phyloP scores from a whole-genome alignment of 2,329 filamentous ascomycete species.

The Annulohypoxylon truncatum region DNA sequence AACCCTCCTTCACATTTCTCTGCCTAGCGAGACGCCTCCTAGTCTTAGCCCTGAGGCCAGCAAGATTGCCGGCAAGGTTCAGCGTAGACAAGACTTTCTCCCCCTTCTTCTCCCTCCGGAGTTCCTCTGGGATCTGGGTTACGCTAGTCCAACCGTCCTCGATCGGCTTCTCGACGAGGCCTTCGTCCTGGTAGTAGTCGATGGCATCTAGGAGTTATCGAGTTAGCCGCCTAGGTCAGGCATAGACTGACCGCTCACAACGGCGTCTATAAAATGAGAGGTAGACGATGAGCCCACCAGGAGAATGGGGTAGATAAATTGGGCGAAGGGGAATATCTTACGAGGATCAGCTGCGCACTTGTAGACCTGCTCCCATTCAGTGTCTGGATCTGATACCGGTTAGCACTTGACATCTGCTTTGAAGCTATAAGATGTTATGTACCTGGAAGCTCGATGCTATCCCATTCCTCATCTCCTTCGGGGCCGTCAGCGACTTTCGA shows the following conservation, averaged over 20 bases:
- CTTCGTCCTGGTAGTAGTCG: neutral
- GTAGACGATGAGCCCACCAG: neutral
- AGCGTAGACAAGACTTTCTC: neutral
- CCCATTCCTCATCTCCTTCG: neutral
- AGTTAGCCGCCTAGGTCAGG: neutral
- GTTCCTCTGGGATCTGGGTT: neutral
- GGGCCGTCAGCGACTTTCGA: neutral
- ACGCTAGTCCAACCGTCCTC: constrained; percentile 1
- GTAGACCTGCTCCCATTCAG: neutral
- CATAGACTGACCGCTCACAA: neutral
- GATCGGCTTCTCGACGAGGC: neutral
- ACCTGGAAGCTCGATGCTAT: neutral
- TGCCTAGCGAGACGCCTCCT: neutral
- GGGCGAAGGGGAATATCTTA: neutral
- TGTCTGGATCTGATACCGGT: neutral
- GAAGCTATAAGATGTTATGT: neutral
- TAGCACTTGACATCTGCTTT: neutral
- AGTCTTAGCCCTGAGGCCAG: neutral
- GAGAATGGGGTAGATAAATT: neutral
- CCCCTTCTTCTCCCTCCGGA: neutral
- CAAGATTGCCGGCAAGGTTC: neutral
- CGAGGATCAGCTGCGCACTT: neutral
- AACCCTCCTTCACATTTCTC: neutral
- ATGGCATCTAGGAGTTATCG: neutral
- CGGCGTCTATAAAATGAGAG: neutral